A percentile compares a stretch with the other conserved stretches of the same genome.
Evolutionary conservation across 2,329 filamentous ascomycete species (phyloP).

Genomic region (Phyllosticta citriasiana): DNA sequence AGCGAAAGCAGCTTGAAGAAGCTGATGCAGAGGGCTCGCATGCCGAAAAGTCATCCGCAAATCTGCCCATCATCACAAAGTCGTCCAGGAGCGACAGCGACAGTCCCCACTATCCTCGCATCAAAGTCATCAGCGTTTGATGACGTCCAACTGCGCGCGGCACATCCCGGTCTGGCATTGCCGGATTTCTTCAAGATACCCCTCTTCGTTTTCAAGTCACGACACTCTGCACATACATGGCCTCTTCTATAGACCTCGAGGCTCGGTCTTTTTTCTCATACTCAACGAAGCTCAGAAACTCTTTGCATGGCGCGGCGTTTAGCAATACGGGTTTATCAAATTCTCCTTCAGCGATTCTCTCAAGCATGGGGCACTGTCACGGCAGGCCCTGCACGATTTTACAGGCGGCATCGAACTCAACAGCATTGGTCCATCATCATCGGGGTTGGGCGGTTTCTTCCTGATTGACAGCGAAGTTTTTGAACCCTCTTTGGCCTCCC

Average conservation of each 20-base stretch:
- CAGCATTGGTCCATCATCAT: background rate
- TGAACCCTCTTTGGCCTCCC: background rate
- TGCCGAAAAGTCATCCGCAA: background rate
- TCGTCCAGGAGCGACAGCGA: background rate
- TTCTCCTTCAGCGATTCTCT: background rate
- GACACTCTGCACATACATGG: background rate
- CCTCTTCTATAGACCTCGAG: background rate
- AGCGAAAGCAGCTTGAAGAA: conserved; percentile 17
- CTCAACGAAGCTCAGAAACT: background rate
- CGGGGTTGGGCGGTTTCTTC: background rate
- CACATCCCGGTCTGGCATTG: background rate
- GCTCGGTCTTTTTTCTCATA: background rate
- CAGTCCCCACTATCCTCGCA: background rate
- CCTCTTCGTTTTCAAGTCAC: background rate
- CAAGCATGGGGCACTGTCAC: background rate
- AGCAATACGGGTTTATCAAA: background rate
- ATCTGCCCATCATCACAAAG: background rate
- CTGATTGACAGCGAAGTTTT: background rate
- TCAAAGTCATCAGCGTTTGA: background rate
- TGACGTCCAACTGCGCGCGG: background rate
- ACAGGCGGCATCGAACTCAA: background rate
- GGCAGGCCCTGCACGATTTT: background rate
- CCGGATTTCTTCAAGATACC: background rate
- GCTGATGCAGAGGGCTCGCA: background rate
- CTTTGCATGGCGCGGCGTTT: background rate